These are phyloP conservation scores for Leavenworthia alabamica DNA, from an alignment of 345 rosid genomes.

Conservation along the genomic window DNA sequence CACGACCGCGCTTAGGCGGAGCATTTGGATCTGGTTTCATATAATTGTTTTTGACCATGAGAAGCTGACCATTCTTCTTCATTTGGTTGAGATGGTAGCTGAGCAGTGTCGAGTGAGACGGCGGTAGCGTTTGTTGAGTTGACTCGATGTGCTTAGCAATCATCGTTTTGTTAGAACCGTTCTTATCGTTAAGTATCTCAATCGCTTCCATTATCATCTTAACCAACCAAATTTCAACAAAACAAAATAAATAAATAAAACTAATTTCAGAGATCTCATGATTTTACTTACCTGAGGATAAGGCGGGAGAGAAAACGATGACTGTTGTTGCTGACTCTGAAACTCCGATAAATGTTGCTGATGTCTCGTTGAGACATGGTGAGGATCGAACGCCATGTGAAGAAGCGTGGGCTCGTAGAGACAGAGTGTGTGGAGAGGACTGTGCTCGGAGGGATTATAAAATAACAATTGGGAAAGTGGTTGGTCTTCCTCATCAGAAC, in stretches of 20 bases:
- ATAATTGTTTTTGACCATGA: conserved; percentile 60
- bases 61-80: conserved; percentile 58
- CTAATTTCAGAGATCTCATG: neutral
- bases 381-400: conserved; percentile 27
- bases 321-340: neutral
- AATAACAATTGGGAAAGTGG: conserved; percentile 15
- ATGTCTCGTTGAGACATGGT: neutral
- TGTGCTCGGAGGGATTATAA: neutral
- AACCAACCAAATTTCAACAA: neutral
- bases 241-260: no score
- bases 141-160: conserved; percentile 59
- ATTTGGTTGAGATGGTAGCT: conserved; percentile 56
- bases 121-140: conserved; percentile 43
- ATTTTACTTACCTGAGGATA: conserved; percentile 29
- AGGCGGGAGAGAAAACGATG: conserved; percentile 22
- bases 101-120: conserved; percentile 50
- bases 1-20: conserved; percentile 76
- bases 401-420: neutral
- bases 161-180: conserved; percentile 52
- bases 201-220: conserved; percentile 75
- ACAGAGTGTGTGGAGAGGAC: neutral
- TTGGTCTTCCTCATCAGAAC: neutral
- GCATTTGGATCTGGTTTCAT: conserved; percentile 65
- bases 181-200: conserved; percentile 43
- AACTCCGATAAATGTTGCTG: conserved; percentile 6